Base-by-base conservation (phyloP, 306 rosid species). In the Gastrolobium bilobum region DNA sequence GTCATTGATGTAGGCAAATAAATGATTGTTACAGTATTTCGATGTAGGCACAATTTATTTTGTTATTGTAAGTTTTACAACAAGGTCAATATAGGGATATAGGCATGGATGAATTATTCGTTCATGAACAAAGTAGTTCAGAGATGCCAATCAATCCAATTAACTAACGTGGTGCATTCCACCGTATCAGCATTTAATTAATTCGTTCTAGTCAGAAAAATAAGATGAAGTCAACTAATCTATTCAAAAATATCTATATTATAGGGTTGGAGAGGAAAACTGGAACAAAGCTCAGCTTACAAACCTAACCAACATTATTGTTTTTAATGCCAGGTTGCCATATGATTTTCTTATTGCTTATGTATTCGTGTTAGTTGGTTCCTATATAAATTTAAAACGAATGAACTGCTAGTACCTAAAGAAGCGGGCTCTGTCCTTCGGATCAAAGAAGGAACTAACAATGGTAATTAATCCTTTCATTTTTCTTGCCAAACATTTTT, bases 281-380 rank as follows among this genome's bases (percentile, higher is more conserved):
- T 73, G 42, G 34, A 39, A n/a, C 44, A 34, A 0, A 62, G 33
- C 53, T 71, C 20, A 48, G 38, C 53, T 44, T 65, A 53, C 62
- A 60, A 76, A 63, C 42, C 73, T 30, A 68, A 40, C 69, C 46
- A 68, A 85, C 10, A 5, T 6, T 71, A 42, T 37, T 81, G 26
- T 68, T 67, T 72, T 38, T 65, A 56, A 73, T 71, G 50, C 44
- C 62, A 74, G 77, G 86, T 83, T 81, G 88, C 58, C 82, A 66
- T 39, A 10, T 56, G 72, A 74, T 82, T 78, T 84, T 82, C 57
- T 61, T 54, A 63, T 80, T 29, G 59, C n/a, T 30, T 58, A 52
- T 52, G 15, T 53, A 50, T 50, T 47, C 35, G 30, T 47, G 46
- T 5, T 35, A 11, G 26, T 26, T 30, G 33, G 15, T 69, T 46